A percentile compares a stretch with the other conserved stretches of the same genome.
Conservation (phyloP, 352 stramenopile species). For the Blastocystis sp. region DNA sequence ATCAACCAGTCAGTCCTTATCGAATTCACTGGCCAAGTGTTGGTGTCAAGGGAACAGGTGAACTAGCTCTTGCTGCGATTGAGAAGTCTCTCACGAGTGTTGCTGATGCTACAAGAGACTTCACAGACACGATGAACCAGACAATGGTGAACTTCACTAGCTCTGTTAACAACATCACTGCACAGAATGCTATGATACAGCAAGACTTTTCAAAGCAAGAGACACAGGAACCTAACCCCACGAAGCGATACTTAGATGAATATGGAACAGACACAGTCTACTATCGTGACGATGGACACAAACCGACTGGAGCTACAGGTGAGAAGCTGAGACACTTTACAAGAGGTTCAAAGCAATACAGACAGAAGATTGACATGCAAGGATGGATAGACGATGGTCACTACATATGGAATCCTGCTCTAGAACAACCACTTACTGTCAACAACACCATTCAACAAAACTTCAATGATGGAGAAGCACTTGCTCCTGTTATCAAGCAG, state of each 20-base stretch:
- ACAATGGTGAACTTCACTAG: not conserved
- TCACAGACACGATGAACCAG: not conserved
- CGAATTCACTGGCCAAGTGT: too few species aligned
- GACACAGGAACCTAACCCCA: not conserved
- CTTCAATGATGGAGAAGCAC: not conserved
- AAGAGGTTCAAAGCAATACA: not conserved
- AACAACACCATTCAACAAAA: not conserved
- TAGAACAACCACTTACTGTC: not conserved
- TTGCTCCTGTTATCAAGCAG: not conserved
- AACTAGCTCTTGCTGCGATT: too few species aligned
- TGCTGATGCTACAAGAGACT: too few species aligned
- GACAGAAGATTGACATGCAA: not conserved
- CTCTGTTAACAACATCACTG: not conserved
- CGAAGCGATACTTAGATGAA: not conserved
- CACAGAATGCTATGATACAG: not conserved
- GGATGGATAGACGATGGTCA: not conserved
- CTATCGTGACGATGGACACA: not conserved
- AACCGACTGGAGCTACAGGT: not conserved
- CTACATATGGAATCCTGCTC: not conserved
- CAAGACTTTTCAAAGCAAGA: not conserved
- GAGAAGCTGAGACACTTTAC: not conserved
- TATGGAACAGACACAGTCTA: not conserved
- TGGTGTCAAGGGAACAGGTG: too few species aligned
- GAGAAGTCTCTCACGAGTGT: too few species aligned
- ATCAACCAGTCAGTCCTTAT: too few species aligned